These are phyloP conservation scores for Mytilinidion resinicola DNA, from an alignment of 495 filamentous ascomycete species.

Conservation along the genomic window DNA sequence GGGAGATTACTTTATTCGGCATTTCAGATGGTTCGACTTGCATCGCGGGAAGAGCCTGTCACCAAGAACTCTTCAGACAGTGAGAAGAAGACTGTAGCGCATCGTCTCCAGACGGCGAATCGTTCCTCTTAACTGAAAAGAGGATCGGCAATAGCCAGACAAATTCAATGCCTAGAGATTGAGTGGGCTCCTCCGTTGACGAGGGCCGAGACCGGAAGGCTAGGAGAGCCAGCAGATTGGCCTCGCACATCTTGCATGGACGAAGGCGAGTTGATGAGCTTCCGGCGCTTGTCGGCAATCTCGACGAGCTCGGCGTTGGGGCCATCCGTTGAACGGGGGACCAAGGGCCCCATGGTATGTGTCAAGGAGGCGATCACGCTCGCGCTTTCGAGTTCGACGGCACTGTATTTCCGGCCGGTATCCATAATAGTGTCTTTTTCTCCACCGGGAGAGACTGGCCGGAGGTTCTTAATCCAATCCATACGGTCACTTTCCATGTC, in stretches of 20 bases:
- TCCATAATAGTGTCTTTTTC: background rate
- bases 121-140: too few species aligned
- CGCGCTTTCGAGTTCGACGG: conserved; percentile 23
- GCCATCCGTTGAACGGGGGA: conserved; percentile 15
- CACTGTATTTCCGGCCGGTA: conserved; percentile 14
- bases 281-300: conserved; percentile 9
- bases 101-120: too few species aligned
- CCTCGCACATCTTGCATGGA: background rate
- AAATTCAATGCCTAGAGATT: too few species aligned
- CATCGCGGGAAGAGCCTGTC: too few species aligned
- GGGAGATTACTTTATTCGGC: too few species aligned
- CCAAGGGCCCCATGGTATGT: conserved; percentile 14
- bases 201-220: background rate
- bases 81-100: too few species aligned
- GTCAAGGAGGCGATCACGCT: conserved; percentile 23
- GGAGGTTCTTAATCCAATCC: conserved; percentile 18
- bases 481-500: conserved; percentile 13
- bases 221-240: background rate
- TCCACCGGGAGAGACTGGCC: conserved; percentile 7
- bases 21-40: too few species aligned
- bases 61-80: too few species aligned
- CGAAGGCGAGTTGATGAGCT: background rate
- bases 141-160: too few species aligned
- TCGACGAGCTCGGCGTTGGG: conserved; percentile 7
- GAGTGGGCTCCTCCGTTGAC: background rate